These are phyloP conservation scores for Candida stauntonica DNA, from an alignment of 805 yeast genomes.

Conservation along the genomic window DNA sequence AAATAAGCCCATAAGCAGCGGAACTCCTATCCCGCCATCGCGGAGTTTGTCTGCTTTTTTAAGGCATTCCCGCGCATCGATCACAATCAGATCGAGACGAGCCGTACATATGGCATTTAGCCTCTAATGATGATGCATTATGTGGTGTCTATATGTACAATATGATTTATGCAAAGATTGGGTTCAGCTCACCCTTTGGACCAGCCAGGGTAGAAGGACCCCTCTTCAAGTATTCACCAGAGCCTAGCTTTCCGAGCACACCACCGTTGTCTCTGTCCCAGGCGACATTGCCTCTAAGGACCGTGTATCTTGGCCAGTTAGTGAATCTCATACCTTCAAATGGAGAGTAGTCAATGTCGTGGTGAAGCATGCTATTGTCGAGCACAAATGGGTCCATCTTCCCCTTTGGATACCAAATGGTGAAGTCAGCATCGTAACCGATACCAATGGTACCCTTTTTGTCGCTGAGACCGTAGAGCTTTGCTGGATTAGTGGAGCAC, in stretches of 20 bases:
- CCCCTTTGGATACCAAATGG: slow-evolving; percentile 42
- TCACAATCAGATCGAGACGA: too few species aligned
- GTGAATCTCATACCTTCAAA: slow-evolving; percentile 36
- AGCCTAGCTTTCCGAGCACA: slow-evolving; percentile 15
- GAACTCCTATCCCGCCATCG: too few species aligned
- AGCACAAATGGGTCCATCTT: slow-evolving; percentile 26
- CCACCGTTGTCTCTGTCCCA: slow-evolving; percentile 29
- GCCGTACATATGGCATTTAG: too few species aligned
- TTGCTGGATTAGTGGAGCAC: slow-evolving; percentile 42
- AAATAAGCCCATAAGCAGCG: too few species aligned
- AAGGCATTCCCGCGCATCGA: too few species aligned
- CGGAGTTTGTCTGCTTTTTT: too few species aligned
- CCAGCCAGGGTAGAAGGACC: slow-evolving; percentile 23
- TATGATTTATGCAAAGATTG: slow-evolving; percentile 10
- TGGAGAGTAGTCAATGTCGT: slow-evolving; percentile 37
- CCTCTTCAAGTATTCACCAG: slow-evolving; percentile 28
- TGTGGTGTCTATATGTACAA: not conserved
- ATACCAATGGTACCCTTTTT: slow-evolving; percentile 40
- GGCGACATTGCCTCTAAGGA: slow-evolving; percentile 34
- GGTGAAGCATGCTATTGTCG: slow-evolving; percentile 31
- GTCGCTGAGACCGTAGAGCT: slow-evolving; percentile 39
- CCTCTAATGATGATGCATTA: too few species aligned
- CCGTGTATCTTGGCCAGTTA: slow-evolving; percentile 45
- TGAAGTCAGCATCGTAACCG: slow-evolving; percentile 46
- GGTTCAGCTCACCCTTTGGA: slow-evolving; percentile 22